A percentile compares a stretch with the other conserved stretches of the same genome.
Evolutionary conservation across 495 filamentous ascomycete genomes (phyloP).

Genomic region (Geoglossum glabrum): DNA sequence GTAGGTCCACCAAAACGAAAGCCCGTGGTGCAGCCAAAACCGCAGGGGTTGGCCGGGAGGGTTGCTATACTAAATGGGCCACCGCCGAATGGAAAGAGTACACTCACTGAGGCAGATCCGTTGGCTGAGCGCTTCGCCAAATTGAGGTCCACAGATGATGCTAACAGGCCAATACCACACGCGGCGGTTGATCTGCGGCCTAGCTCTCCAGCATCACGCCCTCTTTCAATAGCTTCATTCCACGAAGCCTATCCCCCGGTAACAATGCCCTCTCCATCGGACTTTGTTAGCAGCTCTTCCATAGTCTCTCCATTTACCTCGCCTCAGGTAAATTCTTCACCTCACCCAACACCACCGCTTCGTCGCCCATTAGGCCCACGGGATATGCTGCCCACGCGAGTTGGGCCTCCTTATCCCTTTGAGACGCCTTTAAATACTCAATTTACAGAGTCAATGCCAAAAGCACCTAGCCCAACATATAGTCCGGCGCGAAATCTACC

Average conservation of each 20-base stretch:
- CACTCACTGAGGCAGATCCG: conserved; percentile 17
- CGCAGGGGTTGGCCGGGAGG: not conserved
- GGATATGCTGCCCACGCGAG: conserved; percentile 29
- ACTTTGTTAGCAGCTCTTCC: not conserved
- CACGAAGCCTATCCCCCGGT: conserved; percentile 9
- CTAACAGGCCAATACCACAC: not conserved
- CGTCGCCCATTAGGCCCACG: conserved; percentile 31
- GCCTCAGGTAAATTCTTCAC: not conserved
- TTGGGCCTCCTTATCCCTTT: conserved; percentile 27
- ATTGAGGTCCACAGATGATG: conserved; percentile 16
- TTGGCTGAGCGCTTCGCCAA: conserved; percentile 28
- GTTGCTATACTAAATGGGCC: not conserved
- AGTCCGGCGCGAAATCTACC: conserved; percentile 43
- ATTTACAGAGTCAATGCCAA: conserved; percentile 39
- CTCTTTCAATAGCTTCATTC: not conserved
- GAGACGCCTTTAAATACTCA: conserved; percentile 34
- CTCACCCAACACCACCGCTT: not conserved
- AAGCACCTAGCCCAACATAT: conserved; percentile 68
- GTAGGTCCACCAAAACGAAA: not conserved
- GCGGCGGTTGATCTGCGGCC: not conserved
- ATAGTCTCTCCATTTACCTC: not conserved
- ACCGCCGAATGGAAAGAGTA: not conserved
- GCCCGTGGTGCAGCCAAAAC: conserved; percentile 1
- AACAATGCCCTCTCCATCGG: conserved; percentile 16
- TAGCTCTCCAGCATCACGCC: not conserved